A percentile compares a stretch with the other conserved stretches of the same genome.
Evolutionary conservation across 345 rosid genomes (phyloP).

Genomic region (Citrus reticulata): DNA sequence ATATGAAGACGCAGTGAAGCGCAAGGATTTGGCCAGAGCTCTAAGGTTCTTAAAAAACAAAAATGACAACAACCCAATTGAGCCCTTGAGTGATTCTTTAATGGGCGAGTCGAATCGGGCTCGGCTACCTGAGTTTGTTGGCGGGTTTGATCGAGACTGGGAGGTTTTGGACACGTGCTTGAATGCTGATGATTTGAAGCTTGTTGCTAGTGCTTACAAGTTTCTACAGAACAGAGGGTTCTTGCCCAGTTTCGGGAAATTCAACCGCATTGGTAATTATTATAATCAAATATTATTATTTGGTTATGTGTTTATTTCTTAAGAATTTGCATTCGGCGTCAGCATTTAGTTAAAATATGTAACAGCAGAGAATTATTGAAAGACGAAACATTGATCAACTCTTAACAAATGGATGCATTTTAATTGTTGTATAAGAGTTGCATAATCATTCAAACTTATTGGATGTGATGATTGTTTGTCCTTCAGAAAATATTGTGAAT

Average conservation of each 20-base stretch:
- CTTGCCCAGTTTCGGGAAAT: conserved; percentile 72
- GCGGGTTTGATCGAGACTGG: conserved; percentile 58
- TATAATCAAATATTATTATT: background rate
- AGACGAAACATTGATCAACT: background rate
- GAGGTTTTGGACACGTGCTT: conserved; percentile 80
- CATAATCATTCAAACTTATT: background rate
- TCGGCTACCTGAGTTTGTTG: conserved; percentile 30
- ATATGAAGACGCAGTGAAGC: conserved; percentile 82
- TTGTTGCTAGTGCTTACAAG: conserved; percentile 64
- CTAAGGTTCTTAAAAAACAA: conserved; percentile 57
- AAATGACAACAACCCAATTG: conserved; percentile 11
- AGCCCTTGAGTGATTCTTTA: conserved; percentile 11
- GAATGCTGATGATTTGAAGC: conserved; percentile 91
- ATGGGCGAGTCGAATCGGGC: conserved; percentile 16
- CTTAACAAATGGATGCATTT: too few relatives aligned
- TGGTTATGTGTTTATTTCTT: background rate
- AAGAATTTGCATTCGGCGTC: background rate
- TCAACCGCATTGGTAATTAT: conserved; percentile 53
- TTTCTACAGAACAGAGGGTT: conserved; percentile 63
- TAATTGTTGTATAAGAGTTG: background rate
- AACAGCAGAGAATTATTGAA: background rate
- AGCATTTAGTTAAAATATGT: background rate
- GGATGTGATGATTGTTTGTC: background rate
- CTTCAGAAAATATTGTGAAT: background rate
- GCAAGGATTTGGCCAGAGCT: conserved; percentile 82